phyloP scores from a whole-genome alignment of 331 rosid species.

The Pyrus hybrid region DNA sequence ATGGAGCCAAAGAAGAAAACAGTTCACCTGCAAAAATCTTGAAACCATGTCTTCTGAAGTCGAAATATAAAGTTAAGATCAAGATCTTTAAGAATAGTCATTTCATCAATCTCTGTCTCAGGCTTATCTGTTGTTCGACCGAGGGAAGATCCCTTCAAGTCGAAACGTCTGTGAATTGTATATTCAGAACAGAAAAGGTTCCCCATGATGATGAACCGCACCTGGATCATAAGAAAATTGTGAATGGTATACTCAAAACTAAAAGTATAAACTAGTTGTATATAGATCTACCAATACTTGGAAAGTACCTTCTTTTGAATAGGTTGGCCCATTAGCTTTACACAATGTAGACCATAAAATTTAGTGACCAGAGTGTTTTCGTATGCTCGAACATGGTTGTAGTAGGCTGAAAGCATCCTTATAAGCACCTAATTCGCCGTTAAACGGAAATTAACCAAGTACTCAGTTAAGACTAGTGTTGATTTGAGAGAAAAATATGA shows the following conservation, averaged over 20 bases:
- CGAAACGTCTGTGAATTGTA: constrained; percentile 62
- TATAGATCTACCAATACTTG: background rate
- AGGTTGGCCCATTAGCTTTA: constrained; percentile 57
- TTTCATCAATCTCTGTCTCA: constrained; percentile 58
- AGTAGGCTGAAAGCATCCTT: constrained; percentile 76
- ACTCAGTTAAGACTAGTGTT: background rate
- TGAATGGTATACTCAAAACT: no score
- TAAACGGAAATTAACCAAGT: background rate
- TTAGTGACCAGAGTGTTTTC: constrained; percentile 58
- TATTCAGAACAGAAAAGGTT: constrained; percentile 55
- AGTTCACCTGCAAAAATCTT: constrained; percentile 63
- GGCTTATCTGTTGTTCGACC: constrained; percentile 64
- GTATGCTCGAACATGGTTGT: constrained; percentile 58
- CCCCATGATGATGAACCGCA: constrained; percentile 80
- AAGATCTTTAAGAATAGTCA: constrained; percentile 78
- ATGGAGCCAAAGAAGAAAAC: background rate
- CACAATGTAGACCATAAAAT: constrained; percentile 84
- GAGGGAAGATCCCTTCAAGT: constrained; percentile 76
- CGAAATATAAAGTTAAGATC: constrained; percentile 73
- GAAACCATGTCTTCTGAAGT: constrained; percentile 47
- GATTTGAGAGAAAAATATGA: background rate
- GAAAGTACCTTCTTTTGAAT: constrained; percentile 62
- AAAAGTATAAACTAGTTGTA: background rate
- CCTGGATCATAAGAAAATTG: constrained; percentile 28
- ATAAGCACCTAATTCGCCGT: constrained; percentile 42